Base-by-base conservation (phyloP, 306 rosid species). In the Prunus salicina region DNA sequence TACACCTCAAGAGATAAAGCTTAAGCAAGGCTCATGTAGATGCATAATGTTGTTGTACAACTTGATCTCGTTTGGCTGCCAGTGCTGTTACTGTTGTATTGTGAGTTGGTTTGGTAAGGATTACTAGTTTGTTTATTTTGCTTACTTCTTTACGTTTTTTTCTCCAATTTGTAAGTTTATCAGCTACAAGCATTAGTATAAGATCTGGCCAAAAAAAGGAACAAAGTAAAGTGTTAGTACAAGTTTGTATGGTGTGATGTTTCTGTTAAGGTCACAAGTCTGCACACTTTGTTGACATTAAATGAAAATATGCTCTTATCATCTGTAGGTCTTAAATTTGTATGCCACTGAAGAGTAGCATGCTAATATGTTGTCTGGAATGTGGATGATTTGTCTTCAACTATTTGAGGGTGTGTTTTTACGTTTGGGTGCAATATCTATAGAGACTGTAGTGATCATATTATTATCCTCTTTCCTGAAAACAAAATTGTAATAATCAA, bases 271-370 rank as follows among this genome's bases (percentile, higher is more conserved):
- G 18, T 66, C 19, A 4, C 5, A 1, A 12, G 30, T 43, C 27
- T 11, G 25, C 68, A 60, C 28, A 25, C n/a, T 73, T 72, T 57
- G 56, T 72, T 72, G 25, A 16, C 67, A 72, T 56, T 60, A 43
- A 32, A 43, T 73, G 69, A 12, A 45, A 38, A 45, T 45, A 13
- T 45, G 10, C 57, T 45, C 13, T 60, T 15, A 45, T 58, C 55
- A 24, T 73, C 45, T 24, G 56, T 73, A 43, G n/a, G 46, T 16
- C 45, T 43, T 58, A 16, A 43, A 15, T 10, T 45, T 60, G 6
- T 46, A 25, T 61, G 56, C 55, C 69, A 46, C 56, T 43, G 65
- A 34, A 62, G 67, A 64, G 27, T 34, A 64, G 69, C 69, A 34
- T 64, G 67, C 24, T 41, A 41, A n/a, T 55, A 13, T 46, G 16